Percentiles rank a stretch among this genome's conserved stretches.
Evolutionary conservation across 768 basidiomycete species (phyloP).

Genomic region (Cyclocybe aegerita): DNA sequence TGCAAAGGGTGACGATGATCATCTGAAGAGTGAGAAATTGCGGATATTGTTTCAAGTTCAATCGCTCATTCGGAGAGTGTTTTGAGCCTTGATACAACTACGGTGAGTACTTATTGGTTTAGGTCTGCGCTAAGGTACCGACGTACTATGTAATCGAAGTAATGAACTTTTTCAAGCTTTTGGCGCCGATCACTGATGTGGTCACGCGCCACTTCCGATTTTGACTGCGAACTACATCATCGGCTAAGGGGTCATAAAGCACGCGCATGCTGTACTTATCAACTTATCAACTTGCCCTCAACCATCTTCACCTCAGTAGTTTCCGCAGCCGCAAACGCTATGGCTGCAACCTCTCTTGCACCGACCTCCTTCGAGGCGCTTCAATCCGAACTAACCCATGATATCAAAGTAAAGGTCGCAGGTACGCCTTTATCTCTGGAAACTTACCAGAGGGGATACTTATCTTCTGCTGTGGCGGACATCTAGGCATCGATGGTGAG

Average conservation of each 20-base stretch:
- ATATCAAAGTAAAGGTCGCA: constrained; percentile 91
- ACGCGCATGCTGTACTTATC: background rate
- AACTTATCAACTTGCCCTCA: background rate
- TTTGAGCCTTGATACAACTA: too few species aligned
- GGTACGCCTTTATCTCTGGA: constrained; percentile 47
- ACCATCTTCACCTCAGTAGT: background rate
- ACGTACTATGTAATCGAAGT: too few species aligned
- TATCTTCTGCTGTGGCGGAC: background rate
- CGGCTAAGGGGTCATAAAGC: background rate
- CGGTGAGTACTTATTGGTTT: too few species aligned
- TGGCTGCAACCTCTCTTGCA: constrained; percentile 21
- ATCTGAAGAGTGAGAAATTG: background rate
- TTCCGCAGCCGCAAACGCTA: background rate
- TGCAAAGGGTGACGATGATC: background rate
- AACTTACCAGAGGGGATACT: background rate
- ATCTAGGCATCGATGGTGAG: constrained; percentile 64
- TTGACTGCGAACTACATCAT: background rate
- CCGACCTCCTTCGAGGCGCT: constrained; percentile 56
- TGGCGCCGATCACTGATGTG: too few species aligned
- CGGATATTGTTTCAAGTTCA: too few species aligned
- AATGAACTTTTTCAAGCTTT: too few species aligned
- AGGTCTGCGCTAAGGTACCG: too few species aligned
- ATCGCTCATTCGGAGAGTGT: too few species aligned
- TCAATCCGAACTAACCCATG: constrained; percentile 47
- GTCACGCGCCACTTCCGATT: background rate